Evolutionary conservation across 2,329 filamentous ascomycete species (phyloP), one percentile per base, ranked within the genome.

Genomic region (Aspergillus phoenicis): DNA sequence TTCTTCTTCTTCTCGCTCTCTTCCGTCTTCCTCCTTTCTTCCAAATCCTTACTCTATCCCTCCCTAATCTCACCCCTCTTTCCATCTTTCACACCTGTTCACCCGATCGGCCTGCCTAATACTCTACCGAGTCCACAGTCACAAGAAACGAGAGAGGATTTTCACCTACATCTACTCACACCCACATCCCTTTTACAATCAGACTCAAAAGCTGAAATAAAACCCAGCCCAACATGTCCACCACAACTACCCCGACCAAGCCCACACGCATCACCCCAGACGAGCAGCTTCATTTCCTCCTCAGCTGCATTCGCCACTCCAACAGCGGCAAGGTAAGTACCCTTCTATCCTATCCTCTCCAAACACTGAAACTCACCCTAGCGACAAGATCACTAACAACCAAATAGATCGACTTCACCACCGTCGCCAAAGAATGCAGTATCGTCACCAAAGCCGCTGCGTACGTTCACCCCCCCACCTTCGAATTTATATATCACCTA

Each of bases 391-490:
- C n/a, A 28, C 11, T 10, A 11, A 36, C 11, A 13, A 11, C 15
- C 7, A 38, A n/a, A 57, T 58, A 91, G 88, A 81, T 89, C 5
- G 85, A 91, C 69, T 91, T 90, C 66, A 77, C 75, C 5, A 80
- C 82, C 52, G 89, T 91, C n/a, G 86, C 87, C 10, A 77, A 81
- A 15, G 87, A 90, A 67, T 85, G 87, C 45, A 77, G 74, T 22
- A 89, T 91, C 39, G 81, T 88, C 36, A 81, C 77, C 73, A 89
- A 89, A 75, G 87, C 84, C 13, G 89, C 89, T 22, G 89, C 88
- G 89, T 91, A 83, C 82, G 88, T 84, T 26, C 24, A 22, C 1
- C 49, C 5, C 5, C 36, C 36, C 33, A 38, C 20, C 5, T 24
- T 22, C 24, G n/a, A 51, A n/a, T 41, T 20, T 45, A 26, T 5